Base-by-base conservation (phyloP, 495 filamentous ascomycete genomes). In the Thermothielavioides terrestris region DNA sequence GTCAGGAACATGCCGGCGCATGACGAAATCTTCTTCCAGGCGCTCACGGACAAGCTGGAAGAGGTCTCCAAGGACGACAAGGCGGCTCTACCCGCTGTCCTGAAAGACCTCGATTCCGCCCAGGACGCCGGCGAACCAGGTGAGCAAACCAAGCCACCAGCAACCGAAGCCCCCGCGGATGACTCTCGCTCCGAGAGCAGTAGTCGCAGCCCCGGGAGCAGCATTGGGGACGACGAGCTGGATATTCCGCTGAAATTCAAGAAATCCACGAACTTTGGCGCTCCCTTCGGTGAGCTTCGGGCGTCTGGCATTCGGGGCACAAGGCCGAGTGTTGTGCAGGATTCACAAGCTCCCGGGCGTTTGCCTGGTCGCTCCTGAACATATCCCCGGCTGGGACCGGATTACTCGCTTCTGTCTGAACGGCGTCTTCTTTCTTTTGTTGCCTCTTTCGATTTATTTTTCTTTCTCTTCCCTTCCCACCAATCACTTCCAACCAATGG, bases 221-320 rank as follows among this genome's bases (percentile, higher is more conserved):
- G 64, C 26, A n/a, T n/a, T n/a, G 67, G 62, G 4, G 68, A 75
- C n/a, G 70, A 72, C 42, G 62, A 62, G 27, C 39, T 56, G 7
- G 77, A 80, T 12, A 70, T 81, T 20, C 75, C 77, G 31, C 63
- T 83, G 32, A 81, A 75, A 60, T 66, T 84, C 53, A 82, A 71
- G 48, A 66, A 65, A 14, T 73, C 73, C n/a, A 78, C 66, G 40
- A 84, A 84, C 60, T 84, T 84, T 67, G 81, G 81, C 17, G 59
- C 63, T 5, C 66, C 66, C 5, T 63, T 68, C 40, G 66, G 66
- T 15, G 63, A 51, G 41, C 48, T 56, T 15, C 57, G 53, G 17
- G 28, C 28, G 23, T 14, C 32, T 14, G 34, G 45, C 6, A 26
- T 21, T 12, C 3, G 17, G n/a, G n/a, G n/a, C n/a, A n/a, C n/a